A percentile compares a stretch with the other conserved stretches of the same genome.
phyloP scores from a whole-genome alignment of 208 protist genomes.

The Trypanosoma brucei region DNA sequence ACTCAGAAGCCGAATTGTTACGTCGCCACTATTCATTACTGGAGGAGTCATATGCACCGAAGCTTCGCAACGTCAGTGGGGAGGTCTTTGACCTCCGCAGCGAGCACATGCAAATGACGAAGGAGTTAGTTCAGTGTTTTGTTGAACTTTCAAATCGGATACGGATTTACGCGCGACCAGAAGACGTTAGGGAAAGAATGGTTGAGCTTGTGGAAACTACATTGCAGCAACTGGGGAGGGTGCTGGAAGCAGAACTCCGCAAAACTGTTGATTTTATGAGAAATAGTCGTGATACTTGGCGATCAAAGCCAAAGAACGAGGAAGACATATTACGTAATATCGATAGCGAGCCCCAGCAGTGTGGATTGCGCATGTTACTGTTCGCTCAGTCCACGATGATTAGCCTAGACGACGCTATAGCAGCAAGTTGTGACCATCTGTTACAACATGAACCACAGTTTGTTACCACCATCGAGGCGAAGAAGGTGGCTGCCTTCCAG shows the following conservation, averaged over 20 bases:
- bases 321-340: constrained; percentile 56
- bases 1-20: constrained; percentile 55
- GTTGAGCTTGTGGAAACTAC: constrained; percentile 45
- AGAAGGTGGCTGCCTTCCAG: constrained; percentile 37
- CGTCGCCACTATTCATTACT: constrained; percentile 62
- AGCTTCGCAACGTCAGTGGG: constrained; percentile 60
- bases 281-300: constrained; percentile 69
- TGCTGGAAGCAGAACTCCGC: constrained; percentile 61
- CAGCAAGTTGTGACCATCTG: constrained; percentile 44
- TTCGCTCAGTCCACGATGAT: constrained; percentile 81
- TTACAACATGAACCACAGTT: constrained; percentile 51
- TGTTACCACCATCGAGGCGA: constrained; percentile 51
- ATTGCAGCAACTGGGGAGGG: constrained; percentile 43
- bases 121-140: constrained; percentile 57
- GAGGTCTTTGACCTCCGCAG: constrained; percentile 75
- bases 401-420: constrained; percentile 50
- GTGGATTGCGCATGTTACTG: constrained; percentile 79
- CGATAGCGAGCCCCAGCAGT: constrained; percentile 75
- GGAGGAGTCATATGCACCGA: constrained; percentile 76
- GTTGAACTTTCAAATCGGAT: constrained; percentile 58
- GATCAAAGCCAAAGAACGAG: constrained; percentile 52
- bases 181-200: constrained; percentile 45
- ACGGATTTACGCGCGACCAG: constrained; percentile 44
- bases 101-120: constrained; percentile 81
- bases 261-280: constrained; percentile 68